These are phyloP conservation scores for Beauveria caledonica DNA, from an alignment of 2,329 filamentous ascomycete species.

Conservation along the genomic window DNA sequence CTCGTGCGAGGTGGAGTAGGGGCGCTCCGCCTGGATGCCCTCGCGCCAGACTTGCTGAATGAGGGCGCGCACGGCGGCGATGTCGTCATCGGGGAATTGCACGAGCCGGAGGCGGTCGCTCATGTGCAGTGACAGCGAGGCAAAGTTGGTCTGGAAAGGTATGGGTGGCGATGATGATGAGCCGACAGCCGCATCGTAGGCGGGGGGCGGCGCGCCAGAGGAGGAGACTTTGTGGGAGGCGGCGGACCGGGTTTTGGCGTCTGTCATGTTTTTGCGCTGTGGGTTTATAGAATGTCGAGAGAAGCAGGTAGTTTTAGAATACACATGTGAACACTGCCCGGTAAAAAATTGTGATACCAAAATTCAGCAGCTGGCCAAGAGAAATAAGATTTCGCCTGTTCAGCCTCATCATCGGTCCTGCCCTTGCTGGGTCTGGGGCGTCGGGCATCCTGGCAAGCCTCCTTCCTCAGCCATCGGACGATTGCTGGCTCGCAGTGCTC, in stretches of 20 bases:
- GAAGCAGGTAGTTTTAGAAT: background rate
- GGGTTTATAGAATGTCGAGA: background rate
- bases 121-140: constrained; percentile 10
- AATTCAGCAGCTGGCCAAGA: background rate
- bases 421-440: background rate
- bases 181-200: background rate
- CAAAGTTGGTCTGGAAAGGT: constrained; percentile 7
- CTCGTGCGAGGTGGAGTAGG: constrained; percentile 4
- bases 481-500: no score
- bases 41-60: background rate
- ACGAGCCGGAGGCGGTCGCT: constrained; percentile 6
- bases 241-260: background rate
- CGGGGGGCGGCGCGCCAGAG: background rate
- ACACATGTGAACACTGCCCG: background rate
- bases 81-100: constrained; percentile 1
- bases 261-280: background rate
- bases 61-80: background rate
- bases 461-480: background rate
- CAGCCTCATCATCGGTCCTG: no score
- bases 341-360: background rate
- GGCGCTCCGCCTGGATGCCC: constrained; percentile 6
- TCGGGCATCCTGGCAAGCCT: background rate
- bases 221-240: background rate
- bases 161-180: background rate
- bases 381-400: background rate